These are phyloP conservation scores for Triticum monococcum DNA, from an alignment of 176 grass and related monocot species.

Conservation along the genomic window DNA sequence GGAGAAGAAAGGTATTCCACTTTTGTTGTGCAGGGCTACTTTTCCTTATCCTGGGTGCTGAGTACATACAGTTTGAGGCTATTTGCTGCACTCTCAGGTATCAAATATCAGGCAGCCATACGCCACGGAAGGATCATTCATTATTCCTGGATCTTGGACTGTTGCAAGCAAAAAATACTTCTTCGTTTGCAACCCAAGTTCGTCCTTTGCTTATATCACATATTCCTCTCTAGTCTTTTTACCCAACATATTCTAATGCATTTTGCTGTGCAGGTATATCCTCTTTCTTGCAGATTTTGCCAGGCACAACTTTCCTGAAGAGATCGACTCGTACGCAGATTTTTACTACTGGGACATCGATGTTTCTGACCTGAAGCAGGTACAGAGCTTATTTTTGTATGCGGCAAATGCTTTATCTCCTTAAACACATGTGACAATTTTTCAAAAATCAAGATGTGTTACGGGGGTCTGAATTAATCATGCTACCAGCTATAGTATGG, in stretches of 20 bases:
- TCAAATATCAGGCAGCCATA: conserved; percentile 82
- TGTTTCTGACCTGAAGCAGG: conserved; percentile 82
- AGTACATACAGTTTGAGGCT: conserved; percentile 28
- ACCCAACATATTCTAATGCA: conserved; percentile 30
- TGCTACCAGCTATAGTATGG: background rate
- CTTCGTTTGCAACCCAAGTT: conserved; percentile 86
- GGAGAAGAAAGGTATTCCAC: conserved; percentile 76
- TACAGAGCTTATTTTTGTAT: conserved; percentile 11
- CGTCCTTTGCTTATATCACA: conserved; percentile 34
- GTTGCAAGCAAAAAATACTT: conserved; percentile 73
- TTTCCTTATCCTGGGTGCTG: conserved; percentile 21
- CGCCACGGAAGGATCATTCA: conserved; percentile 81
- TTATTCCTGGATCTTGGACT: conserved; percentile 90
- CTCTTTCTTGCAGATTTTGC: conserved; percentile 77
- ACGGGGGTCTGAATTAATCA: conserved; percentile 12
- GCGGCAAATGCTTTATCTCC: conserved; percentile 13
- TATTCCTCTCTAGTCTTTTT: conserved; percentile 23
- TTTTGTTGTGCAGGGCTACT: conserved; percentile 22
- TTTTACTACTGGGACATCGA: conserved; percentile 90
- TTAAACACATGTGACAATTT: background rate
- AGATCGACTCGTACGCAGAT: conserved; percentile 77
- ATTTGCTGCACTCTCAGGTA: conserved; percentile 50
- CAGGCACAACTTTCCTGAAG: conserved; percentile 68
- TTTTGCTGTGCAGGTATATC: conserved; percentile 62
- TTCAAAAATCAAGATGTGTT: conserved; percentile 26